Percentiles rank a stretch among this genome's conserved stretches.
Conservation (phyloP, 2,329 filamentous ascomycete species). For the Cordyceps cicadae region DNA sequence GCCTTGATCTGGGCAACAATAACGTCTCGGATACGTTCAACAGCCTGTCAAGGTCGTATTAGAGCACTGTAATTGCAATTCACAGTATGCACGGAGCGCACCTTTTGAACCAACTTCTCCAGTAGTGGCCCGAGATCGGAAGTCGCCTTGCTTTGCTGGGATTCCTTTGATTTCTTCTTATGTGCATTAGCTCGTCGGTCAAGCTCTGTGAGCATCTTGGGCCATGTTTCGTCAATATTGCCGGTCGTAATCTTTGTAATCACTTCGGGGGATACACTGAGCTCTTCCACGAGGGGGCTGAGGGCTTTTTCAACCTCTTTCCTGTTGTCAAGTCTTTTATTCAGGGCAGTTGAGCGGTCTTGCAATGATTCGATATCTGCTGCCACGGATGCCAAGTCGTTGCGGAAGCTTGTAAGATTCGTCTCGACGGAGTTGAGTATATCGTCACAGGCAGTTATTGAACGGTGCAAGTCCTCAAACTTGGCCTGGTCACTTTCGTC, state of each 20-base stretch:
- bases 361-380: conserved; percentile 93
- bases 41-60: conserved; percentile 48
- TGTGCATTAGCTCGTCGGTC: conserved; percentile 69
- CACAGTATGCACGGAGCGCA: conserved; percentile 23
- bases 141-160: conserved; percentile 62
- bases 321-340: conserved; percentile 77
- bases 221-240: conserved; percentile 81
- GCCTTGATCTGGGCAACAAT: conserved; percentile 92
- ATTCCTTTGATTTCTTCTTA: conserved; percentile 55
- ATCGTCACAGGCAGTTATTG: conserved; percentile 85
- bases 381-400: conserved; percentile 84
- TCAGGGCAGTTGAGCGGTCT: conserved; percentile 73
- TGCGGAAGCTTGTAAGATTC: conserved; percentile 86
- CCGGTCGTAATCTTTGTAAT: conserved; percentile 83
- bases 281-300: conserved; percentile 81
- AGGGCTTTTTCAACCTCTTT: conserved; percentile 82
- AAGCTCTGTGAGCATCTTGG: conserved; percentile 72
- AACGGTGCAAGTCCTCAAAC: conserved; percentile 83
- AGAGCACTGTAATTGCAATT: conserved; percentile 6
- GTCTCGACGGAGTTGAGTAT: conserved; percentile 87
- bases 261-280: conserved; percentile 76
- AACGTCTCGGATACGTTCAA: conserved; percentile 90
- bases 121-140: conserved; percentile 79
- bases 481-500: conserved; percentile 75
- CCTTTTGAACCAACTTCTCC: conserved; percentile 75